Conservation (phyloP, 306 rosid species). For the Vigna hirtella region DNA sequence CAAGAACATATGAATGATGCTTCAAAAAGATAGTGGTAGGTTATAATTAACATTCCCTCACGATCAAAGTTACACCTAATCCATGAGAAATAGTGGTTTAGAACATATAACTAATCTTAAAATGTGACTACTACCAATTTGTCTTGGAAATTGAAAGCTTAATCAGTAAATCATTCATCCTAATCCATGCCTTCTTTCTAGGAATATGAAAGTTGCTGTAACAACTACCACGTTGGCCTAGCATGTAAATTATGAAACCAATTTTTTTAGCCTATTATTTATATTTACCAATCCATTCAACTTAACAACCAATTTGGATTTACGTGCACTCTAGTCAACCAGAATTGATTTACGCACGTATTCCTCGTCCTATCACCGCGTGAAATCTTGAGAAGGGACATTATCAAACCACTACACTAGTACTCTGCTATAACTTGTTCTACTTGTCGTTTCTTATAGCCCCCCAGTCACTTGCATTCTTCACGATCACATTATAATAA, state of each 20-base stretch:
- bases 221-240: conserved; percentile 41
- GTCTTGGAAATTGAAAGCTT: conserved; percentile 21
- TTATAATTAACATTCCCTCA: conserved; percentile 34
- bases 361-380: conserved; percentile 34
- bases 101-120: conserved; percentile 32
- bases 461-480: conserved; percentile 35
- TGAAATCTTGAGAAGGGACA: conserved; percentile 26
- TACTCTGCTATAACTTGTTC: conserved; percentile 38
- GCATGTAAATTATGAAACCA: conserved; percentile 39
- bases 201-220: conserved; percentile 32
- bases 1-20: conserved; percentile 8
- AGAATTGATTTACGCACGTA: conserved; percentile 12
- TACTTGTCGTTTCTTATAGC: conserved; percentile 46
- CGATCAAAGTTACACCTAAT: conserved; percentile 46
- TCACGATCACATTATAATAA: conserved; percentile 41
- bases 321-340: conserved; percentile 57
- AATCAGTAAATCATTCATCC: conserved; percentile 4
- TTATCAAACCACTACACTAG: conserved; percentile 23
- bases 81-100: conserved; percentile 37
- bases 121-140: conserved; percentile 10
- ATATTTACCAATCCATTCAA: conserved; percentile 37
- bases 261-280: conserved; percentile 31
- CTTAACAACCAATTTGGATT: conserved; percentile 57
- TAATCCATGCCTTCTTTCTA: conserved; percentile 44
- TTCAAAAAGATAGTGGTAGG: conserved; percentile 30